phyloP scores from a whole-genome alignment of 2,329 filamentous ascomycete genomes.

The Aspergillus tamarii region DNA sequence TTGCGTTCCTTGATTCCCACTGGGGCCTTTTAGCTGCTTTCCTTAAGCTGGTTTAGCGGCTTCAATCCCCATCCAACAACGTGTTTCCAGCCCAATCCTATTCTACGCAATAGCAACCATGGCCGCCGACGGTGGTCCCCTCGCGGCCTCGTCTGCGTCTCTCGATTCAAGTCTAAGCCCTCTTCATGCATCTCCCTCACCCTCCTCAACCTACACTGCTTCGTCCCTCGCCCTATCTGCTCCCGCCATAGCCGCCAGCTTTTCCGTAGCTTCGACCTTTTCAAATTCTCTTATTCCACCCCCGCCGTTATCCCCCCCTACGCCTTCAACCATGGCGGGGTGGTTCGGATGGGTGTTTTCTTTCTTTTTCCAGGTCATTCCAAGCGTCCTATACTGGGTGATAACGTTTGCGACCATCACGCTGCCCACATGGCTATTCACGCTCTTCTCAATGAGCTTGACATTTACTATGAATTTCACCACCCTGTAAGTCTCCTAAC shows the following conservation, averaged over 20 bases:
- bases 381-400: slow-evolving; percentile 71
- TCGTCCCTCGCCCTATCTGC: slow-evolving; percentile 25
- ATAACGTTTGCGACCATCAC: slow-evolving; percentile 87
- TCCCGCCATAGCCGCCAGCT: slow-evolving; percentile 27
- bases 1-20: slow-evolving; percentile 1
- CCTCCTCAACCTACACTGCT: slow-evolving; percentile 3
- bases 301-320: slow-evolving; percentile 34
- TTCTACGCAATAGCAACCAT: slow-evolving; percentile 14
- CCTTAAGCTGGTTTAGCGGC: slow-evolving; percentile 15
- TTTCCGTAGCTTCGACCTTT: slow-evolving; percentile 22
- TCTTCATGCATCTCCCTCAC: slow-evolving; percentile 17
- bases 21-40: neutral
- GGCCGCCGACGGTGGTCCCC: slow-evolving; percentile 20
- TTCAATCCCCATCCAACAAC: neutral
- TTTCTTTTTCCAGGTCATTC: slow-evolving; percentile 57
- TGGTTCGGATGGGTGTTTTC: slow-evolving; percentile 54
- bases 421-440: slow-evolving; percentile 85
- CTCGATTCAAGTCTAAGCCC: slow-evolving; percentile 5
- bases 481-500: slow-evolving; percentile 68
- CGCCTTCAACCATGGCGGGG: slow-evolving; percentile 45
- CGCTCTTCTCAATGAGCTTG: slow-evolving; percentile 85
- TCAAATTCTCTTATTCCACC: slow-evolving; percentile 25
- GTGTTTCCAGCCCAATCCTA: slow-evolving; percentile 14
- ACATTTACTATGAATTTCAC: slow-evolving; percentile 99
- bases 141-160: neutral